Base-by-base conservation (phyloP, 1,284 basidiomycete species). In the Porodaedalea pini region DNA sequence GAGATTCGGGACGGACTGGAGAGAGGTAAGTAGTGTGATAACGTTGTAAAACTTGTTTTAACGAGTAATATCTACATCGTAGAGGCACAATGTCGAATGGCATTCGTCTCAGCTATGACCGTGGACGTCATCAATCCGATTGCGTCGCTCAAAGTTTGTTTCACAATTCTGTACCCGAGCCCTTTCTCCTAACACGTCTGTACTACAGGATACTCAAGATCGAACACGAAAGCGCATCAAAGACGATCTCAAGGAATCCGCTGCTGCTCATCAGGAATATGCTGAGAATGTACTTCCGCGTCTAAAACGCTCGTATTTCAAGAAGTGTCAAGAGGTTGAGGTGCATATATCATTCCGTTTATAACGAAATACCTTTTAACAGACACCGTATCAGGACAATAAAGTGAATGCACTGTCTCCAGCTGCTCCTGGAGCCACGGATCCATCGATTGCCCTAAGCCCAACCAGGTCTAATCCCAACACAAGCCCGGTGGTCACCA, bases 151-250 rank as follows among this genome's bases (percentile, higher is more conserved):
- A 90, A 85, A 78, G 91, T 87, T 61, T 58, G 72, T 65, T 25
- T 48, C 51, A 13, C 25, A 32, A 34, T 39, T 10, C 8, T 4
- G 10, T 57, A 23, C 25, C 44, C 51, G 23, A 37, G 23, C 31
- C 6, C 13, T 55, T 27, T 50, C 19, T 51, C 31, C 58, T 56
- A 53, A 39, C 47, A 48, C 5, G 36, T 23, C n/a, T 57, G 2
- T 15, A 48, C 23, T 27, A 17, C 58, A 92, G 86, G 92, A 94
- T 62, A 88, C 86, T 6, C 92, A 95, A 75, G 88, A 90, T 55
- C 82, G 92, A 39, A 94, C 92, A 25, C 80, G 90, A 29, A 90
- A 90, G 68, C 84, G 90, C n/a, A 89, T 96, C 68, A 89, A 88
- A 65, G 92, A 94, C 63, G 92, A 94, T 67, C 72, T 94, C 61